Conservation (phyloP, 2,329 filamentous ascomycete genomes). For the Talaromyces sp. region DNA sequence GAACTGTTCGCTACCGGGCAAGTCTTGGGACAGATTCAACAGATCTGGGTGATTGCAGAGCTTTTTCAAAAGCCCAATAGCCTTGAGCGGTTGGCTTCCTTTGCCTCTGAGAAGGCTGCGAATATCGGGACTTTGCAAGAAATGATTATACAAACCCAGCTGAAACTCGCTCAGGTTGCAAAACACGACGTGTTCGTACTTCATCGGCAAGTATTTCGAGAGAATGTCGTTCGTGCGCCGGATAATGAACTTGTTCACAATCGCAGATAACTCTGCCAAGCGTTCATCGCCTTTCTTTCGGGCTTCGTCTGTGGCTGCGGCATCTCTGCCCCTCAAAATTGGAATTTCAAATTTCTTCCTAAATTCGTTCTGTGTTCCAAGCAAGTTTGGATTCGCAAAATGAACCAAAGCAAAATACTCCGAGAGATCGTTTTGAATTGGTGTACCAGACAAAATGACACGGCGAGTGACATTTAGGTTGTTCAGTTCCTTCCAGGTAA, state of each 20-base stretch:
- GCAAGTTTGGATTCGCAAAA: constrained; percentile 89
- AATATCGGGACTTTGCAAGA: constrained; percentile 92
- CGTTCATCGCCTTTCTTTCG: constrained; percentile 78
- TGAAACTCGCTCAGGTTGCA: constrained; percentile 94
- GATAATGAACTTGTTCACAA: constrained; percentile 99
- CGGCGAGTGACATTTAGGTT: constrained; percentile 83
- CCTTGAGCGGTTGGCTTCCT: constrained; percentile 91
- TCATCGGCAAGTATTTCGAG: constrained; percentile 94
- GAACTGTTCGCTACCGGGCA: constrained; percentile 78
- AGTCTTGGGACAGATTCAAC: constrained; percentile 73
- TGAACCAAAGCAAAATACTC: constrained; percentile 96
- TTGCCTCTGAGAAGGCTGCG: constrained; percentile 87
- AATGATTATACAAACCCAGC: constrained; percentile 90
- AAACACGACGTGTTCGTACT: constrained; percentile 99
- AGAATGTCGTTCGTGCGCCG: constrained; percentile 95
- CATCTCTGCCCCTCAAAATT: constrained; percentile 86
- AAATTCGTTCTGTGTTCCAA: constrained; percentile 86
- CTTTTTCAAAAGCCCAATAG: constrained; percentile 95
- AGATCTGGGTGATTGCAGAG: constrained; percentile 97
- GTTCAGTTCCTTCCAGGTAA: constrained; percentile 89
- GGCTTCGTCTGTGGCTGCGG: constrained; percentile 78
- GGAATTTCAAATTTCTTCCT: constrained; percentile 91
- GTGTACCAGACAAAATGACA: constrained; percentile 93
- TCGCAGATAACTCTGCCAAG: constrained; percentile 69
- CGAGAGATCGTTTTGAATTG: constrained; percentile 97